Percentiles rank a stretch among this genome's conserved stretches.
These are phyloP conservation scores for Macrotyloma uniflorum DNA, from an alignment of 306 rosid species.

Conservation along the genomic window DNA sequence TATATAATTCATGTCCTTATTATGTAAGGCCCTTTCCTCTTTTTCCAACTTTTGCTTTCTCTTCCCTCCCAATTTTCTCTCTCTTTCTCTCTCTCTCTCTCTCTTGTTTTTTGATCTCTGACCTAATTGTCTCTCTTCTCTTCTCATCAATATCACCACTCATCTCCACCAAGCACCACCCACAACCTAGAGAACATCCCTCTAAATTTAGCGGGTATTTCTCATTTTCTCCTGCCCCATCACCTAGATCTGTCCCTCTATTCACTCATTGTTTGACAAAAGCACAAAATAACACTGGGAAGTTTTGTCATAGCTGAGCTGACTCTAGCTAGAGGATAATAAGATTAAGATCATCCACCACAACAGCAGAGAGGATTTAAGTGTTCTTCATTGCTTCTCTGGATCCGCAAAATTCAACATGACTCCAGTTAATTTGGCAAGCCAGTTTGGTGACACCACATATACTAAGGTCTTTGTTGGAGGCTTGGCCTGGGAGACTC, in stretches of 20 bases:
- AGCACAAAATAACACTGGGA: constrained; percentile 30
- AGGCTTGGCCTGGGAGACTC: constrained; percentile 99
- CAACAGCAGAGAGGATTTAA: not conserved
- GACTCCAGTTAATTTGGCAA: constrained; percentile 78
- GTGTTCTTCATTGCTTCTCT: not conserved
- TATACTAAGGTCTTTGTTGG: constrained; percentile 97
- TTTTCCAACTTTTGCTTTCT: constrained; percentile 55
- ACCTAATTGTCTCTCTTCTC: constrained; percentile 55
- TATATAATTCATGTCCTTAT: constrained; percentile 84
- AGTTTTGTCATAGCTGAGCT: constrained; percentile 39
- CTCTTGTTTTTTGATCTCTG: constrained; percentile 47
- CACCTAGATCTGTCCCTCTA: constrained; percentile 48
- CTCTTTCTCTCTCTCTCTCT: constrained; percentile 39
- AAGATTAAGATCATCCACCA: not conserved
- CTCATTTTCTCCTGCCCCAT: constrained; percentile 30
- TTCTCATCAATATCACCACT: constrained; percentile 35
- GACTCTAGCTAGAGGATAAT: constrained; percentile 17
- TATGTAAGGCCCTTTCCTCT: constrained; percentile 54
- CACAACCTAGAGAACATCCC: constrained; percentile 43
- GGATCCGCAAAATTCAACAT: constrained; percentile 30
- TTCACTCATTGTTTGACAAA: constrained; percentile 30
- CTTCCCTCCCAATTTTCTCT: constrained; percentile 55
- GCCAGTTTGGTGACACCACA: constrained; percentile 97
- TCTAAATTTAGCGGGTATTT: constrained; percentile 44
- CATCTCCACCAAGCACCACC: constrained; percentile 30